Conservation (phyloP, 2,329 filamentous ascomycete species). For the Onygenales sp. region DNA sequence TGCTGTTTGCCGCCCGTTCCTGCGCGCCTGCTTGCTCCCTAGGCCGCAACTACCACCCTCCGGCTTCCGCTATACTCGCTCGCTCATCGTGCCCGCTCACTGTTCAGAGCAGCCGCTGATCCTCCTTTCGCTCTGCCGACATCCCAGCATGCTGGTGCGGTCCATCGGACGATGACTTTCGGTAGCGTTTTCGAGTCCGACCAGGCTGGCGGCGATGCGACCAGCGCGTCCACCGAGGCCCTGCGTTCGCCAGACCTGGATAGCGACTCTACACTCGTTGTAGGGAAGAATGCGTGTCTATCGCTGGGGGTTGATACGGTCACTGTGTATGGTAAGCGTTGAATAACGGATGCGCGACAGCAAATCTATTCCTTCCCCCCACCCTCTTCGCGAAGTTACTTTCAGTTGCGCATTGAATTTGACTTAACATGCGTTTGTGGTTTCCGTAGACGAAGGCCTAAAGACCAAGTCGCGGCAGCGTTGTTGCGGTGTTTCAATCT, state of each 20-base stretch:
- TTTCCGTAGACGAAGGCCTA: conserved; percentile 42
- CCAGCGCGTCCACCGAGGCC: neutral
- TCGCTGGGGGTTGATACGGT: conserved; percentile 53
- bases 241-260: neutral
- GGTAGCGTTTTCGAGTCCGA: conserved; percentile 1
- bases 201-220: conserved; percentile 70
- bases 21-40: no score
- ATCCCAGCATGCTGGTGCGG: neutral
- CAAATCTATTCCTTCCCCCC: neutral
- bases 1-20: no score
- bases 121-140: neutral
- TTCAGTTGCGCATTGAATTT: neutral
- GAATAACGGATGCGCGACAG: neutral
- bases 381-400: neutral
- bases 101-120: neutral
- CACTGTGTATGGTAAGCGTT: conserved; percentile 45
- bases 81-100: neutral
- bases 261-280: conserved; percentile 40
- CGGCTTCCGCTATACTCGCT: neutral
- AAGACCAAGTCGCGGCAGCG: conserved; percentile 38
- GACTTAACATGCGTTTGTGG: neutral
- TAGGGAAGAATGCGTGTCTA: conserved; percentile 50
- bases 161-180: conserved; percentile 1
- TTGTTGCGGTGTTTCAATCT: conserved; percentile 48
- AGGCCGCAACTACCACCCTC: neutral